Evolutionary conservation across 768 basidiomycete genomes (phyloP).

Genomic region (Kwoniella mangroviensis): DNA sequence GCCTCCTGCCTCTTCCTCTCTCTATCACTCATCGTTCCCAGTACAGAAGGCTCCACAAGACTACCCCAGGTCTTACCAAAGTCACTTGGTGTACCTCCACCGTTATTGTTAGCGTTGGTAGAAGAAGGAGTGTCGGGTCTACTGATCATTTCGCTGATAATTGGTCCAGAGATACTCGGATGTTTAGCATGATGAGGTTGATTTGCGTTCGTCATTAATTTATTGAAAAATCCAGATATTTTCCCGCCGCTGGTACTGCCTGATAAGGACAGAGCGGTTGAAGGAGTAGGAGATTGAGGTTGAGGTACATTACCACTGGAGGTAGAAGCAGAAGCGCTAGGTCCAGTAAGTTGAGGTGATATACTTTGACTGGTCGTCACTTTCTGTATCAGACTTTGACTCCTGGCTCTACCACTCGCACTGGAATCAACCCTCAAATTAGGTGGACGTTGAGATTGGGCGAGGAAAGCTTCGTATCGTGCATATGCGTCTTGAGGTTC

Average conservation of each 20-base stretch:
- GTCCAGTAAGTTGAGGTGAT: slow-evolving; percentile 60
- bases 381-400: slow-evolving; percentile 19
- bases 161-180: slow-evolving; percentile 68
- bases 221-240: slow-evolving; percentile 43
- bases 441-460: slow-evolving; percentile 58
- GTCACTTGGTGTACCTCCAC: background rate
- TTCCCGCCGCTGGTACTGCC: slow-evolving; percentile 23
- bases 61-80: slow-evolving; percentile 83
- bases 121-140: slow-evolving; percentile 8
- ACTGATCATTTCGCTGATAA: slow-evolving; percentile 25
- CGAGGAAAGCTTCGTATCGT: slow-evolving; percentile 78
- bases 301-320: slow-evolving; percentile 2
- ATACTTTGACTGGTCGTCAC: slow-evolving; percentile 36
- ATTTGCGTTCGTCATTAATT: slow-evolving; percentile 36
- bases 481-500: slow-evolving; percentile 82
- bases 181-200: slow-evolving; percentile 28
- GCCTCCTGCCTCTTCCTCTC: slow-evolving; percentile 91
- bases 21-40: slow-evolving; percentile 74
- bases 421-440: slow-evolving; percentile 61
- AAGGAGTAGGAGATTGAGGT: slow-evolving; percentile 21
- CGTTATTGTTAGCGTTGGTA: background rate
- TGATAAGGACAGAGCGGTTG: slow-evolving; percentile 1
- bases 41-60: slow-evolving; percentile 78
- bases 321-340: slow-evolving; percentile 2
- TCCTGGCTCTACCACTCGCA: slow-evolving; percentile 7